Percentiles rank a stretch among this genome's conserved stretches.
These are phyloP conservation scores for Scheffersomyces segobiensis DNA, from an alignment of 1,139 yeast genomes.

Conservation along the genomic window DNA sequence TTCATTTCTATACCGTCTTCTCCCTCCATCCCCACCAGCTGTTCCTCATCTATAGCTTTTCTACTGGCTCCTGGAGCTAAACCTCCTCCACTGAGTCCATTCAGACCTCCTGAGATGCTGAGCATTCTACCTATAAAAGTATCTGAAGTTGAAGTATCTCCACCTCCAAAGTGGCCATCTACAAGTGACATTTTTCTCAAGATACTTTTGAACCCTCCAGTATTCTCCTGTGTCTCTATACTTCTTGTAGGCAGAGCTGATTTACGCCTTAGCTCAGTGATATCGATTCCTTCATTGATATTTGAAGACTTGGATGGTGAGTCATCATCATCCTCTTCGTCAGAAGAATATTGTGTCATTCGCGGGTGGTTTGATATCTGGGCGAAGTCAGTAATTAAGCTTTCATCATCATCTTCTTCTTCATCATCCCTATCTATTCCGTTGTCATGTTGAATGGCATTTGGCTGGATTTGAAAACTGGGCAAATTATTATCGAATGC, in stretches of 20 bases:
- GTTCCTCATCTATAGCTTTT: conserved; percentile 24
- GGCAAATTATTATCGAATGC: conserved; percentile 13
- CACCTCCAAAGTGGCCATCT: conserved; percentile 17
- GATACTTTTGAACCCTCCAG: conserved; percentile 29
- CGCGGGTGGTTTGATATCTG: conserved; percentile 1
- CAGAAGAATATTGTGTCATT: conserved; percentile 2
- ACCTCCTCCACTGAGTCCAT: conserved; percentile 43
- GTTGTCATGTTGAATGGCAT: conserved; percentile 2
- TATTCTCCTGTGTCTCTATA: conserved; percentile 1
- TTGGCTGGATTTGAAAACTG: conserved; percentile 12
- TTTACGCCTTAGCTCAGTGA: conserved; percentile 22
- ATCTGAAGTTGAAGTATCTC: conserved; percentile 28
- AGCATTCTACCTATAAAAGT: conserved; percentile 43
- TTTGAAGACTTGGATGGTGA: conserved; percentile 4
- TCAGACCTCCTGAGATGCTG: conserved; percentile 20
- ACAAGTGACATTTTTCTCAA: conserved; percentile 38
- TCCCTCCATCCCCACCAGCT: conserved; percentile 19
- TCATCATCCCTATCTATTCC: conserved; percentile 6
- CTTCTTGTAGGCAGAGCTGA: conserved; percentile 5
- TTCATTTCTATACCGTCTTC: conserved; percentile 34
- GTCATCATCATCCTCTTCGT: conserved; percentile 8
- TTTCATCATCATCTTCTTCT: conserved; percentile 5
- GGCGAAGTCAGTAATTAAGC: conserved; percentile 2
- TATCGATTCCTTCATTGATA: conserved; percentile 12
- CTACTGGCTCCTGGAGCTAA: conserved; percentile 43